Evolutionary conservation across 495 filamentous ascomycete species (phyloP).

Genomic region (Penicillium angulare): DNA sequence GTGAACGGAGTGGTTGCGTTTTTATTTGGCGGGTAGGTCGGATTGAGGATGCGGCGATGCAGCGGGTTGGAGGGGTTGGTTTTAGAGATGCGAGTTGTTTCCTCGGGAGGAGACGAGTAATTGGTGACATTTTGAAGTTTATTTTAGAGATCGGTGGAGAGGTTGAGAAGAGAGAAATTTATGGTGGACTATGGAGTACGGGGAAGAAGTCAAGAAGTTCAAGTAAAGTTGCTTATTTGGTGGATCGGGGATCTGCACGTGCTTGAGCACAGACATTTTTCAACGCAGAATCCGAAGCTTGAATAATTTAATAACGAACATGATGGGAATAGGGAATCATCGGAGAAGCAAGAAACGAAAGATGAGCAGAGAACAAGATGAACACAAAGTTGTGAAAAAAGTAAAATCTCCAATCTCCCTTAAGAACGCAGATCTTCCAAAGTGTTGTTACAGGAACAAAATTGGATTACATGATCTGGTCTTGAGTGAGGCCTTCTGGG

Average conservation of each 20-base stretch:
- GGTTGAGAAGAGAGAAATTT: neutral
- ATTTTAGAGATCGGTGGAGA: too few relatives aligned
- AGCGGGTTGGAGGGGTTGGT: neutral
- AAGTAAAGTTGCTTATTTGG: constrained; percentile 2
- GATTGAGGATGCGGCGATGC: constrained; percentile 1
- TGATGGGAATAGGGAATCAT: constrained; percentile 30
- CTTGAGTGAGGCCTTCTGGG: constrained; percentile 79
- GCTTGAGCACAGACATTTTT: constrained; percentile 14
- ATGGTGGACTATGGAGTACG: too few relatives aligned
- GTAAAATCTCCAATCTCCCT: neutral
- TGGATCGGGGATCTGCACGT: constrained; percentile 9
- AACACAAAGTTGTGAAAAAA: neutral
- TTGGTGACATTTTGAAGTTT: constrained; percentile 13
- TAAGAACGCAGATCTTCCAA: constrained; percentile 1
- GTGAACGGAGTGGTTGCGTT: neutral
- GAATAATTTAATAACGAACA: constrained; percentile 4
- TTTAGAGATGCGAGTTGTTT: neutral
- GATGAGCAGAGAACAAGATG: constrained; percentile 3
- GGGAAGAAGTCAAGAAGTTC: neutral
- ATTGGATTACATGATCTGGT: constrained; percentile 86
- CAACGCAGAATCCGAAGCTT: constrained; percentile 3
- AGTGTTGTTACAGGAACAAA: neutral
- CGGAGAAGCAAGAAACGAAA: constrained; percentile 7
- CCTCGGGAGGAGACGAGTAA: constrained; percentile 11
- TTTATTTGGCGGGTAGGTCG: too few relatives aligned